A percentile compares a stretch with the other conserved stretches of the same genome.
Evolutionary conservation across 305 asterid species (phyloP).

Genomic region (Plantago lanceolata): DNA sequence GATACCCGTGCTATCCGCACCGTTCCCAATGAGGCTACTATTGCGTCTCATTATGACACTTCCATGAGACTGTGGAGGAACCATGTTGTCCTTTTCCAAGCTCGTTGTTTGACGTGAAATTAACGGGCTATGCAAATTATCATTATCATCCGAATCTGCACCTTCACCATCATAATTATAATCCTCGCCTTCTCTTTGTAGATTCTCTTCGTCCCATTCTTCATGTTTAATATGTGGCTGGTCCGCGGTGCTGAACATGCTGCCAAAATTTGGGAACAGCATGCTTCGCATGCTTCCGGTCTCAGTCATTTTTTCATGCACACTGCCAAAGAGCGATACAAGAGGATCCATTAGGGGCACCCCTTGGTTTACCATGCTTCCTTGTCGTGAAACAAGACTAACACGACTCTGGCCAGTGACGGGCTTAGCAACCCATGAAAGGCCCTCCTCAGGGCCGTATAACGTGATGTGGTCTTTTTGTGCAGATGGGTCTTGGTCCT

Average conservation of each 20-base stretch:
- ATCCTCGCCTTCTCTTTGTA: constrained; percentile 62
- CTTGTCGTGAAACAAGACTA: constrained; percentile 66
- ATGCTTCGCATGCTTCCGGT: constrained; percentile 80
- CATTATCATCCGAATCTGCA: constrained; percentile 55
- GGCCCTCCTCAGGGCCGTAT: constrained; percentile 83
- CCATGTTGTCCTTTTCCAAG: constrained; percentile 18
- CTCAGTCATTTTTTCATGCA: constrained; percentile 78
- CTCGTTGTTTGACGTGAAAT: constrained; percentile 77
- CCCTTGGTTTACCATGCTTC: constrained; percentile 51
- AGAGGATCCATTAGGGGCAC: constrained; percentile 32
- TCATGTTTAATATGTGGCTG: constrained; percentile 38
- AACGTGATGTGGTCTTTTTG: constrained; percentile 56
- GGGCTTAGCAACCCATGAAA: constrained; percentile 87
- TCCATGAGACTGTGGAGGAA: constrained; percentile 8
- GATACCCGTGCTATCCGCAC: constrained; percentile 61
- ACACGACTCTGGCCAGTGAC: constrained; percentile 64
- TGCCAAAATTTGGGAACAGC: constrained; percentile 89
- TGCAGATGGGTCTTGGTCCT: constrained; percentile 45
- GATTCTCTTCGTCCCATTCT: constrained; percentile 84
- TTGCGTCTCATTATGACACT: constrained; percentile 35
- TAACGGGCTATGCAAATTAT: constrained; percentile 68
- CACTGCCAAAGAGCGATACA: constrained; percentile 81
- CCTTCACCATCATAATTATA: constrained; percentile 18
- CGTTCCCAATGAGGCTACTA: constrained; percentile 32
- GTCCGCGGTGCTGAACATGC: constrained; percentile 81